Percentiles rank a stretch among this genome's conserved stretches.
Evolutionary conservation across 768 basidiomycete genomes (phyloP).

Genomic region (Nidularia pulvinata): DNA sequence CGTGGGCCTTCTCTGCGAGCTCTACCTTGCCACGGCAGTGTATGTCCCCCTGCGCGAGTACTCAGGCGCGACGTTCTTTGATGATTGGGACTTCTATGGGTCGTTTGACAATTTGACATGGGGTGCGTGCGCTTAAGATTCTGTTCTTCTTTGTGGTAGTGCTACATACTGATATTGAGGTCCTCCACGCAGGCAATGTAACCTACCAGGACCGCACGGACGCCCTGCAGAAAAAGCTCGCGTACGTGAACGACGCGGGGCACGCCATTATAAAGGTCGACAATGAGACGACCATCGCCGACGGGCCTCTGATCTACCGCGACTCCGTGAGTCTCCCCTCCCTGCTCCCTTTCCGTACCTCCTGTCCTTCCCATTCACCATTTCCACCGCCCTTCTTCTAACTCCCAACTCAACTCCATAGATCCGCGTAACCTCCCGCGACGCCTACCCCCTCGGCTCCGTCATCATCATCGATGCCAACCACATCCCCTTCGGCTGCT

Average conservation of each 20-base stretch:
- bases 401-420: slow-evolving; percentile 9
- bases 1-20: neutral
- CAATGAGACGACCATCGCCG: slow-evolving; percentile 55
- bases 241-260: slow-evolving; percentile 54
- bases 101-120: slow-evolving; percentile 40
- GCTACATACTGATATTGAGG: neutral
- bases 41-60: slow-evolving; percentile 41
- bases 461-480: slow-evolving; percentile 41
- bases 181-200: slow-evolving; percentile 39
- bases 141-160: neutral
- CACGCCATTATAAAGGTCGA: slow-evolving; percentile 75
- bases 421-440: slow-evolving; percentile 42
- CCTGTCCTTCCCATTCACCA: neutral
- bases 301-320: slow-evolving; percentile 32
- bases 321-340: slow-evolving; percentile 56
- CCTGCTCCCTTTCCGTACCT: neutral
- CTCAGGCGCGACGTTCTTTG: slow-evolving; percentile 44
- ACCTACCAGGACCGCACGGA: slow-evolving; percentile 44
- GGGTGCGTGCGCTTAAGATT: no score
- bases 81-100: slow-evolving; percentile 51
- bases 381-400: neutral
- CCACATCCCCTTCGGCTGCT: slow-evolving; percentile 58
- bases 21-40: neutral
- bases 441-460: slow-evolving; percentile 35
- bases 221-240: slow-evolving; percentile 35